These are phyloP conservation scores for Chalara sp. DNA, from an alignment of 2,329 filamentous ascomycete species.

Conservation along the genomic window DNA sequence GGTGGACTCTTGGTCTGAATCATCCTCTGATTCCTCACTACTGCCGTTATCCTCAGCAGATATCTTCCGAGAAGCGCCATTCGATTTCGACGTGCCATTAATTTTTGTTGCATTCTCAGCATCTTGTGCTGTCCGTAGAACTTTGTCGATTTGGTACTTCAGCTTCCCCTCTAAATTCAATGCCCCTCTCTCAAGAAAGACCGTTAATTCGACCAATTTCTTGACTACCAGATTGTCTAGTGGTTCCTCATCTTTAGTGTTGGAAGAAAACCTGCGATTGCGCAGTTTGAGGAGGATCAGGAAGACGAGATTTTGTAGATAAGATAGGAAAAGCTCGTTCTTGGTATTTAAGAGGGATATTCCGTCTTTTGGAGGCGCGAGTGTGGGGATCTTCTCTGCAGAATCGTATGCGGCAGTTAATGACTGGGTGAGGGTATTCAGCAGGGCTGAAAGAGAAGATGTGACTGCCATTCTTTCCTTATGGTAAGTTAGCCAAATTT, in stretches of 20 bases:
- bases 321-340: slow-evolving; percentile 94
- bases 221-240: slow-evolving; percentile 65
- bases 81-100: slow-evolving; percentile 5
- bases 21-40: slow-evolving; percentile 17
- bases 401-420: slow-evolving; percentile 56
- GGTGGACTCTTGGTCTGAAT: slow-evolving; percentile 27
- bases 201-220: slow-evolving; percentile 84
- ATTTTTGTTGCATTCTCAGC: slow-evolving; percentile 29
- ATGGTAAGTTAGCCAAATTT: too few species aligned
- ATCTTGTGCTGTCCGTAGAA: slow-evolving; percentile 73
- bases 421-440: slow-evolving; percentile 51
- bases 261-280: slow-evolving; percentile 33
- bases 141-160: slow-evolving; percentile 94
- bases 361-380: slow-evolving; percentile 73
- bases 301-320: slow-evolving; percentile 90
- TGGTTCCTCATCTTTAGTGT: slow-evolving; percentile 33
- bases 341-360: slow-evolving; percentile 94
- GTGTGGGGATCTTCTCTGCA: slow-evolving; percentile 51
- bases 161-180: slow-evolving; percentile 83
- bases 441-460: slow-evolving; percentile 40
- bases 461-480: slow-evolving; percentile 38
- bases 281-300: slow-evolving; percentile 76
- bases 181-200: slow-evolving; percentile 90
- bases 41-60: slow-evolving; percentile 6
- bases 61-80: neutral